A percentile compares a stretch with the other conserved stretches of the same genome.
Conservation (phyloP, 2,329 filamentous ascomycete genomes). For the Fusarium sarcochroum region DNA sequence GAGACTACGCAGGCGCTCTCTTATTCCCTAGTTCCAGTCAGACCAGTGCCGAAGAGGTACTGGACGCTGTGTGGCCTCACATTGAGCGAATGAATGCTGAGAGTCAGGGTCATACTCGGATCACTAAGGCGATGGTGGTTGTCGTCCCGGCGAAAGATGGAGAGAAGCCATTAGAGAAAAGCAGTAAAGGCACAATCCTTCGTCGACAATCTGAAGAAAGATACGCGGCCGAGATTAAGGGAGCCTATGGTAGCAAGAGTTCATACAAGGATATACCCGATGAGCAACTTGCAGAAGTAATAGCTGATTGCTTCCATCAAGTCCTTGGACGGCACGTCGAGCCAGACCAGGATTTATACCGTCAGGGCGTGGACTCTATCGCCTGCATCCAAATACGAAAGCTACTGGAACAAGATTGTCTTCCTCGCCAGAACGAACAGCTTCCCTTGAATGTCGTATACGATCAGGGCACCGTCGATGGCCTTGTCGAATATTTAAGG, state of each 20-base stretch:
- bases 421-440: slow-evolving; percentile 6
- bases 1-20: slow-evolving; percentile 68
- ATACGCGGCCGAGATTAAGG: slow-evolving; percentile 62
- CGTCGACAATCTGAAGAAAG: slow-evolving; percentile 64
- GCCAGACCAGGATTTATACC: slow-evolving; percentile 66
- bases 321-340: slow-evolving; percentile 49
- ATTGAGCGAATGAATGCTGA: slow-evolving; percentile 64
- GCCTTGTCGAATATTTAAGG: slow-evolving; percentile 43
- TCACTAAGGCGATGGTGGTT: slow-evolving; percentile 65
- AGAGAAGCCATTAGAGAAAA: slow-evolving; percentile 63
- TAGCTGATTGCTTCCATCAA: slow-evolving; percentile 53
- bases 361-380: slow-evolving; percentile 72
- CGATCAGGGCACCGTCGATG: slow-evolving; percentile 67
- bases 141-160: slow-evolving; percentile 53
- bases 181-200: slow-evolving; percentile 73
- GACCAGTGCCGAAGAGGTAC: slow-evolving; percentile 53
- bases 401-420: slow-evolving; percentile 47
- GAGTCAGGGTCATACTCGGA: slow-evolving; percentile 64
- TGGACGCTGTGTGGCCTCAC: slow-evolving; percentile 58
- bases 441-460: slow-evolving; percentile 72
- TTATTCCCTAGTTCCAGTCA: slow-evolving; percentile 60
- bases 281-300: slow-evolving; percentile 52
- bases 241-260: slow-evolving; percentile 56
- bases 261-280: slow-evolving; percentile 44
- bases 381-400: slow-evolving; percentile 67